Evolutionary conservation across 176 grass and related monocot genomes (phyloP).

Genomic region (Calamus simplicifolius): DNA sequence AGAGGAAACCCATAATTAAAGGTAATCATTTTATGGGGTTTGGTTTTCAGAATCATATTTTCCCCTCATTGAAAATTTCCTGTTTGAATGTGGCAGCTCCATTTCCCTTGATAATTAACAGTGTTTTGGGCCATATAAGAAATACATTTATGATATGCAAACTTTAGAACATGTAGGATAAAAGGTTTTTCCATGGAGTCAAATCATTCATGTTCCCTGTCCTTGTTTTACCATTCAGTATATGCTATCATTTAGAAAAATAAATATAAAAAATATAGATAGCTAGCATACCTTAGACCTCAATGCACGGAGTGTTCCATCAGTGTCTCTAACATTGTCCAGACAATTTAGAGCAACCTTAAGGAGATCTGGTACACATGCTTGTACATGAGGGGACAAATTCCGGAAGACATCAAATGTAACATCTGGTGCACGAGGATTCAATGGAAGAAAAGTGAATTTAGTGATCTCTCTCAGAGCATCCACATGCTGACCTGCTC

Average conservation of each 20-base stretch:
- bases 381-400: slow-evolving; percentile 72
- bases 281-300: slow-evolving; percentile 67
- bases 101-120: no score
- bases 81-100: no score
- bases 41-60: no score
- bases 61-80: no score
- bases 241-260: background rate
- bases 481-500: slow-evolving; percentile 66
- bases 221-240: background rate
- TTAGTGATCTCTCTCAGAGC: slow-evolving; percentile 76
- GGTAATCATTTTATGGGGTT: no score
- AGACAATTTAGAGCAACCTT: slow-evolving; percentile 72
- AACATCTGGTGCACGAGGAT: slow-evolving; percentile 54
- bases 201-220: background rate
- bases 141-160: no score
- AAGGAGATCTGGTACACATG: slow-evolving; percentile 81
- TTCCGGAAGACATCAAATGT: slow-evolving; percentile 61
- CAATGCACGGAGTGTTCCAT: slow-evolving; percentile 52
- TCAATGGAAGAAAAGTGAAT: slow-evolving; percentile 74
- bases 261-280: background rate
- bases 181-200: no score
- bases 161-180: no score
- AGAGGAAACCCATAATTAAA: no score
- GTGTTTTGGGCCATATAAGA: no score
- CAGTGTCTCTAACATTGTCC: slow-evolving; percentile 77